Conservation (phyloP, 208 protist species). For the Trypanosoma grayi region DNA sequence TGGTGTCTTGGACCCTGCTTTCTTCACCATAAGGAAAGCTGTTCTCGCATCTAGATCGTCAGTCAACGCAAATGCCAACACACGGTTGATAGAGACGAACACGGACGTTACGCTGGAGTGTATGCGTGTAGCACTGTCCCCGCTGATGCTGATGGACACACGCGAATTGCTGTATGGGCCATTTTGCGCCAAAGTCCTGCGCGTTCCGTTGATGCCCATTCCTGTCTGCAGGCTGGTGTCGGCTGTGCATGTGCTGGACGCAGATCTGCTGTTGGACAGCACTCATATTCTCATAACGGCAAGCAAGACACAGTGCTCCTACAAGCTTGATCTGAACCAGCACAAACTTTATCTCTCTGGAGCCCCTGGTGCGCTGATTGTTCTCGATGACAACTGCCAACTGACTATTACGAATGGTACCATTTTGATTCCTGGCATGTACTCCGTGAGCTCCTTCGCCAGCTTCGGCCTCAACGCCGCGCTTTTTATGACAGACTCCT, state of each 20-base stretch:
- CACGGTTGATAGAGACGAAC: conserved; percentile 29
- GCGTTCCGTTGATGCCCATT: conserved; percentile 54
- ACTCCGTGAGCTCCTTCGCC: conserved; percentile 80
- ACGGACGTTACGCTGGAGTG: conserved; percentile 33
- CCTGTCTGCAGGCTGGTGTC: conserved; percentile 51
- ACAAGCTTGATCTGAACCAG: conserved; percentile 68
- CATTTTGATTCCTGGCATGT: conserved; percentile 76
- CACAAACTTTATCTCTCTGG: conserved; percentile 55
- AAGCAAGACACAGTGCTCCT: conserved; percentile 63
- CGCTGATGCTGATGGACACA: conserved; percentile 70
- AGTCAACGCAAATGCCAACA: background rate
- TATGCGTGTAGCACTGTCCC: conserved; percentile 50
- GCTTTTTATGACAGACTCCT: conserved; percentile 54
- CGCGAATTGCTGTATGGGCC: conserved; percentile 75
- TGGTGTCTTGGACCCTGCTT: background rate
- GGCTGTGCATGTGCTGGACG: conserved; percentile 44
- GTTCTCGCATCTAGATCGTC: background rate
- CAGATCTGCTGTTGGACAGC: conserved; percentile 59
- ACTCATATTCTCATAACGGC: conserved; percentile 68
- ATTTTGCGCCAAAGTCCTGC: conserved; percentile 73
- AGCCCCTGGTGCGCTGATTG: conserved; percentile 53
- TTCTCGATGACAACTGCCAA: conserved; percentile 75
- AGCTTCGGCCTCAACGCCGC: conserved; percentile 62
- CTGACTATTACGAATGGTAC: conserved; percentile 85
- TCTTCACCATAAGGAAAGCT: conserved; percentile 14